Evolutionary conservation across 2,329 filamentous ascomycete genomes (phyloP), one percentile per base, ranked within the genome.

Genomic region (Paraphaeosphaeria minitans): DNA sequence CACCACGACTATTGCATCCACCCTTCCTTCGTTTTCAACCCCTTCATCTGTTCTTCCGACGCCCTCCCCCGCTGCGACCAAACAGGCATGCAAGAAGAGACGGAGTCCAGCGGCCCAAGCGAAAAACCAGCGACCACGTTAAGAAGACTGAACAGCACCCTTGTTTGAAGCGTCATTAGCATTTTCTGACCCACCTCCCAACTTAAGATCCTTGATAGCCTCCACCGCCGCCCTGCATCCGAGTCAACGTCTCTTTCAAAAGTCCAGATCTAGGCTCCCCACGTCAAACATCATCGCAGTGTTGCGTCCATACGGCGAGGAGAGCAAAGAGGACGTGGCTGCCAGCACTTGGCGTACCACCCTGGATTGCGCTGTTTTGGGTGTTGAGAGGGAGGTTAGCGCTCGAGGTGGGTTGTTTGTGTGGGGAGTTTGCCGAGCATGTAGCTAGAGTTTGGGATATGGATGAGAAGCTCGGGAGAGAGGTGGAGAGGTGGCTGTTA

Each of bases 321-420:
- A 35, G 49, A 51, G 47, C 3, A 51, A 12, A n/a, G 16, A 14
- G 35, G 33, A 51, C 49, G 49, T 51, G 49, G 49, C 49, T 27
- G 49, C 49, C 49, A 51, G 22, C 49, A 33, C 49, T 42, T 51
- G 3, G 37, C 21, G 31, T 39, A 7, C 31, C 41, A 3, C 33
- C 24, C 10, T 53, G 51, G 51, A 7, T 12, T 2, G 19, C 22
- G 35, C 22, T 51, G 35, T 41, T 51, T 42, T 13, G 5, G 49
- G 8, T 22, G 4, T 16, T 51, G 35, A 29, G 19, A 14, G 49
- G 49, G 13, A 41, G 10, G 5, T 12, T 51, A 35, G 31, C 29
- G 49, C 35, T 51, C 13, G 49, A 51, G 33, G 35, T 19, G 33
- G 49, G 41, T 22, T 51, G 49, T 35, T 21, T 51, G 49, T 6